These are phyloP conservation scores for Neltuma alba DNA, from an alignment of 306 rosid species.

Conservation along the genomic window DNA sequence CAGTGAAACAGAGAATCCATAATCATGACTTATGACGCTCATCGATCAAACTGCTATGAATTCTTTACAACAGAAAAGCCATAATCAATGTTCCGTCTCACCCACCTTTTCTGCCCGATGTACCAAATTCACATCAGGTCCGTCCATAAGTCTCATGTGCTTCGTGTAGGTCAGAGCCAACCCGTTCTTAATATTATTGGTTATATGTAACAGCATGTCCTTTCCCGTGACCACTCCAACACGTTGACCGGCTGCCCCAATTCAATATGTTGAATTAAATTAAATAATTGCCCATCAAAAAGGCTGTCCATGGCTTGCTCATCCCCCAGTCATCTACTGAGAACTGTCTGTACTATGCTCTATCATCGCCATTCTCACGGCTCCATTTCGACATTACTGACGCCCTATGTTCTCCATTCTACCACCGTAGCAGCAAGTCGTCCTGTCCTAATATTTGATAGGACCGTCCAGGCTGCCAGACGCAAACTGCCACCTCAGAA, in stretches of 20 bases:
- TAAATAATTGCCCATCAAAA: neutral
- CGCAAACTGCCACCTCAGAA: constrained; percentile 72
- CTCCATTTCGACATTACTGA: constrained; percentile 28
- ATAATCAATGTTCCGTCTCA: neutral
- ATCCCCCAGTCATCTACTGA: constrained; percentile 34
- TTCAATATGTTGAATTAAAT: constrained; percentile 27
- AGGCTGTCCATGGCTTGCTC: neutral
- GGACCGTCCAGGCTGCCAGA: constrained; percentile 96
- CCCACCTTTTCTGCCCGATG: constrained; percentile 25
- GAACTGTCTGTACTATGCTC: constrained; percentile 28
- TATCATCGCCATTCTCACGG: constrained; percentile 27
- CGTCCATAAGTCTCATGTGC: no score
- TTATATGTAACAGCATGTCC: neutral
- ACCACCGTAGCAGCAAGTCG: neutral
- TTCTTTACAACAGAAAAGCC: constrained; percentile 24
- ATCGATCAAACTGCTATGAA: constrained; percentile 29
- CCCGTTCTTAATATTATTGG: neutral
- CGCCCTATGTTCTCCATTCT: constrained; percentile 11
- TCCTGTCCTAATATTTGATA: constrained; percentile 67
- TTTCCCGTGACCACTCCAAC: no score
- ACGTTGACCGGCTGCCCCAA: constrained; percentile 34
- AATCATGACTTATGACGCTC: constrained; percentile 8
- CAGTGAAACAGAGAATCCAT: neutral
- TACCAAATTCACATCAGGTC: neutral
- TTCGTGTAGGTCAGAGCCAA: constrained; percentile 25